Evolutionary conservation across 345 rosid species (phyloP).

Genomic region (Odontarrhena argentea): DNA sequence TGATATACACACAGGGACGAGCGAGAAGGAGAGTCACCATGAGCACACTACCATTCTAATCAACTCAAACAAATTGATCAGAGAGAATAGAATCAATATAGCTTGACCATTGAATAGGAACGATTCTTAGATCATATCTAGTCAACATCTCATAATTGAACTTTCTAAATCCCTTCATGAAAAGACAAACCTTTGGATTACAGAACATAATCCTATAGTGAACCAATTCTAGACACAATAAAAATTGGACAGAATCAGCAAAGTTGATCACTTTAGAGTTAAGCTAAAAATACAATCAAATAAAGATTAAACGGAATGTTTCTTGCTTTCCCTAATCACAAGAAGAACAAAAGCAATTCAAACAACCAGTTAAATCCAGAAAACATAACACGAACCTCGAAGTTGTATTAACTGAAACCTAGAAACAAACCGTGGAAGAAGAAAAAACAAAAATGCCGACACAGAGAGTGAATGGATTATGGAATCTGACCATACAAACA

Average conservation of each 20-base stretch:
- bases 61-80: conserved; percentile 7
- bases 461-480: conserved; percentile 24
- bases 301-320: conserved; percentile 2
- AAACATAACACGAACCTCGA: not conserved
- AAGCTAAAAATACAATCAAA: not conserved
- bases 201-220: conserved; percentile 18
- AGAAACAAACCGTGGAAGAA: conserved; percentile 4
- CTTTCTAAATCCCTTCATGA: conserved; percentile 13
- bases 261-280: conserved; percentile 5
- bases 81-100: not conserved
- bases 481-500: conserved; percentile 4
- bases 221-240: conserved; percentile 24
- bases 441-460: conserved; percentile 23
- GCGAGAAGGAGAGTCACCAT: conserved; percentile 28
- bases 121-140: conserved; percentile 29
- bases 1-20: conserved; percentile 31
- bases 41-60: conserved; percentile 26
- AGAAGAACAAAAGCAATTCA: not conserved
- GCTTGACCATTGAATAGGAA: conserved; percentile 15
- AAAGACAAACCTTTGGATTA: conserved; percentile 4
- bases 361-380: conserved; percentile 13
- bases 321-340: not conserved
- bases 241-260: conserved; percentile 5
- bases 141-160: conserved; percentile 24
- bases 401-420: not conserved